Percentiles rank a stretch among this genome's conserved stretches.
Conservation (phyloP, 78 protist genomes). For the Neovahlkampfia damariscottae region DNA sequence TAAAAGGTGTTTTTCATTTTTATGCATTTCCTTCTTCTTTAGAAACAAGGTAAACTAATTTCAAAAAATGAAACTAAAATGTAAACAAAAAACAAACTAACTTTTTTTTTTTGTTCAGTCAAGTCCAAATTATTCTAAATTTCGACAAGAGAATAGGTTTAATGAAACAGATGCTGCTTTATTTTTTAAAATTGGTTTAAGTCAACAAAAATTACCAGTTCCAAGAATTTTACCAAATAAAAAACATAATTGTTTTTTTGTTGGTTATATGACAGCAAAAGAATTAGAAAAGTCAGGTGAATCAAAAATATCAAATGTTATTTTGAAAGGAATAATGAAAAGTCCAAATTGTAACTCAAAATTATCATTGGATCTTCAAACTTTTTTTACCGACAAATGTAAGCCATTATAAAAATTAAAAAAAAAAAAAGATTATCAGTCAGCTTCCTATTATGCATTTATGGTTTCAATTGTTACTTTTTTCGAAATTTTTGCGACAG, state of each 20-base stretch:
- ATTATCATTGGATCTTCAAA: too few relatives aligned
- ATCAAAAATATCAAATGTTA: background rate
- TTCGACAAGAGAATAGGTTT: too few relatives aligned
- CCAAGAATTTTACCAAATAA: background rate
- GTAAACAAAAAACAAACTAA: background rate
- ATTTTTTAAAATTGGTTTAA: too few relatives aligned
- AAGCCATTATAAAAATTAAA: background rate
- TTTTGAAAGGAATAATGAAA: background rate
- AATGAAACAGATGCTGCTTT: too few relatives aligned
- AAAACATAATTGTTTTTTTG: background rate
- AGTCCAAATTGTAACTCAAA: background rate
- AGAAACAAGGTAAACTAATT: background rate
- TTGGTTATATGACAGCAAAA: background rate
- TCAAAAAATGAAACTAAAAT: background rate
- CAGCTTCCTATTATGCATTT: background rate
- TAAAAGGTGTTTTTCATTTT: background rate
- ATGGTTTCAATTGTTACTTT: background rate
- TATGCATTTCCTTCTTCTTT: background rate
- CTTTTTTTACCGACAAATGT: too few relatives aligned
- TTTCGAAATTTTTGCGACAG: background rate
- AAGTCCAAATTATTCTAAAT: too few relatives aligned
- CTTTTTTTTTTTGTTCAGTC: too few relatives aligned
- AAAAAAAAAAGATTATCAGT: background rate
- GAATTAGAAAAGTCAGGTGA: background rate
- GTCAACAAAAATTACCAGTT: background rate